Conservation (phyloP, 2,329 filamentous ascomycete genomes). For the Stemphylium lycopersici region DNA sequence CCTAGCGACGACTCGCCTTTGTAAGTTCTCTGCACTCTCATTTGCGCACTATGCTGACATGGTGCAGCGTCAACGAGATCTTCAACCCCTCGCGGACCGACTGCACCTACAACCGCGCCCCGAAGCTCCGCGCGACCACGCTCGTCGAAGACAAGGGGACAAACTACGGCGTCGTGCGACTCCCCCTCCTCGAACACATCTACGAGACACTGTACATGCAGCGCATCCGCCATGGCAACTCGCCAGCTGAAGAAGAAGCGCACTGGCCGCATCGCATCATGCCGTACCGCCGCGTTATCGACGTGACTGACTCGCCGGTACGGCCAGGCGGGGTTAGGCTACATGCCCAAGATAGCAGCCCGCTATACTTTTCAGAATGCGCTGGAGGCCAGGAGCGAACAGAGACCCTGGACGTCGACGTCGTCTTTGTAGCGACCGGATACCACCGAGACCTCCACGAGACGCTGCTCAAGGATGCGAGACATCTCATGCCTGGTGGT, state of each 20-base stretch:
- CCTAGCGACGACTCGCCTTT: slow-evolving; percentile 97
- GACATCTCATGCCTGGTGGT: slow-evolving; percentile 66
- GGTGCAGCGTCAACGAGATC: slow-evolving; percentile 82
- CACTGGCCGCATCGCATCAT: slow-evolving; percentile 85
- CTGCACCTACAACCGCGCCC: slow-evolving; percentile 71
- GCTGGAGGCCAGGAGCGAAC: slow-evolving; percentile 51
- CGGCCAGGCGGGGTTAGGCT: slow-evolving; percentile 41
- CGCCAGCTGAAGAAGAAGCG: slow-evolving; percentile 64
- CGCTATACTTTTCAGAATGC: slow-evolving; percentile 39
- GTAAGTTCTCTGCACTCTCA: slow-evolving; percentile 59
- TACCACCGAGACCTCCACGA: slow-evolving; percentile 82
- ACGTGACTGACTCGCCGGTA: slow-evolving; percentile 59
- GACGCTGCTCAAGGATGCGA: slow-evolving; percentile 70
- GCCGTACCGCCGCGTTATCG: slow-evolving; percentile 68
- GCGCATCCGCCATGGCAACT: slow-evolving; percentile 67
- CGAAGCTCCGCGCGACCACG: slow-evolving; percentile 64
- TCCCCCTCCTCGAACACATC: slow-evolving; percentile 87
- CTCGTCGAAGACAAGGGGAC: slow-evolving; percentile 78
- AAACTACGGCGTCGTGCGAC: slow-evolving; percentile 92
- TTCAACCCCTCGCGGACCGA: slow-evolving; percentile 91
- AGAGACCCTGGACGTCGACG: slow-evolving; percentile 75
- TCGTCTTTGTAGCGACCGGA: slow-evolving; percentile 85
- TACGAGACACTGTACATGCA: slow-evolving; percentile 91
- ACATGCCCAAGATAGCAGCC: slow-evolving; percentile 61
- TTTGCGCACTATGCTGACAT: slow-evolving; percentile 32